Conservation (phyloP, 192 early-diverging fungal genomes). For the Backusella australiensis region DNA sequence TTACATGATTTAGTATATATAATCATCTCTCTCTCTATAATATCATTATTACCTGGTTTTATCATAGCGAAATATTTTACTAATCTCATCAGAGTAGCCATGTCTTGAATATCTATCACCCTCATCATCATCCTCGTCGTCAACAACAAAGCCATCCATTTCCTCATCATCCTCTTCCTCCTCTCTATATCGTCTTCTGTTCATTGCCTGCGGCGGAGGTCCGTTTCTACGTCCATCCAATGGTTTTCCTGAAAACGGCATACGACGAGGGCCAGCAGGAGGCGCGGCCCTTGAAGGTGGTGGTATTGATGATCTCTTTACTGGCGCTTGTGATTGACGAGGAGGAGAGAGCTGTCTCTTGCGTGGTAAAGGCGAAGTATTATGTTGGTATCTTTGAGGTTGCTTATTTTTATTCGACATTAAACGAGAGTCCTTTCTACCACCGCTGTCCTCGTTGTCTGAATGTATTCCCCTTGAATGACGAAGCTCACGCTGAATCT, state of each 20-base stretch:
- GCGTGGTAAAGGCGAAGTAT: constrained; percentile 4
- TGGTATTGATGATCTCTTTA: neutral
- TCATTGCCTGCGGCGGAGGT: neutral
- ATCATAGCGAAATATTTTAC: constrained; percentile 36
- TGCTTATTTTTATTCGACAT: neutral
- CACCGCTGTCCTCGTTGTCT: neutral
- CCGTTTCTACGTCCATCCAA: neutral
- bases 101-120: neutral
- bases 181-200: constrained; percentile 11
- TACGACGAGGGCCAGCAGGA: constrained; percentile 8
- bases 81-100: constrained; percentile 29
- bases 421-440: neutral
- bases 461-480: constrained; percentile 9
- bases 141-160: constrained; percentile 31
- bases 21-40: neutral
- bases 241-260: constrained; percentile 24
- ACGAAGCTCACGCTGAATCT: constrained; percentile 29
- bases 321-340: neutral
- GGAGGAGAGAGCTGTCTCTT: neutral
- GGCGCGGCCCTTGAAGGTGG: neutral
- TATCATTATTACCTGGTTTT: constrained; percentile 22
- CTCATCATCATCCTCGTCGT: constrained; percentile 35
- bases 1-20: neutral
- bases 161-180: constrained; percentile 35
- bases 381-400: neutral